These are phyloP conservation scores for Pseudonitzschia multiseries DNA, from an alignment of 108 stramenopile genomes.

Conservation along the genomic window DNA sequence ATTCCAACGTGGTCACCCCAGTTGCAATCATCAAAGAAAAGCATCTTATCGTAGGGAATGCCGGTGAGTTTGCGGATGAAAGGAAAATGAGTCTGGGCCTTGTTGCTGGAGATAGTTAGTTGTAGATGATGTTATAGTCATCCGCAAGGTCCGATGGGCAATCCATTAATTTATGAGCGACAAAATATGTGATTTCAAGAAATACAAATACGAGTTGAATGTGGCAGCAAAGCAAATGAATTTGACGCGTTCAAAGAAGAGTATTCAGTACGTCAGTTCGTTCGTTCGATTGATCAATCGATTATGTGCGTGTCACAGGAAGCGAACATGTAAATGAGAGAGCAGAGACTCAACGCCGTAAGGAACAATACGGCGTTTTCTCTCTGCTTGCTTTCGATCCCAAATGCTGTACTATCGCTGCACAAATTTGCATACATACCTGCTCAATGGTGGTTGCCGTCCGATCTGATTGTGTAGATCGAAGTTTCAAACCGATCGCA, in stretches of 20 bases:
- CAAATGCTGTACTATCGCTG: too few relatives aligned
- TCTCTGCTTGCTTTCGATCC: too few relatives aligned
- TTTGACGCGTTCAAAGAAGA: too few relatives aligned
- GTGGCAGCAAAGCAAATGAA: neutral
- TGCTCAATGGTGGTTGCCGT: constrained; percentile 66
- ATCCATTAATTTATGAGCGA: too few relatives aligned
- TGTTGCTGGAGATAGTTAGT: constrained; percentile 46
- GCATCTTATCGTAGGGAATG: constrained; percentile 86
- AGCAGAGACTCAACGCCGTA: too few relatives aligned
- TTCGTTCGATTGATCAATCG: too few relatives aligned
- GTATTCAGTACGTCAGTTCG: too few relatives aligned
- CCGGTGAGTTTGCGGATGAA: constrained; percentile 70
- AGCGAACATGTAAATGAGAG: too few relatives aligned
- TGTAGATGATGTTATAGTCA: neutral
- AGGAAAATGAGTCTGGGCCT: constrained; percentile 88
- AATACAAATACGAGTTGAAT: neutral
- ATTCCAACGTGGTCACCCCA: constrained; percentile 89
- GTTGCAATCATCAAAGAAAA: constrained; percentile 96
- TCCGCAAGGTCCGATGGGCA: too few relatives aligned
- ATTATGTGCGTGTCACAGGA: too few relatives aligned
- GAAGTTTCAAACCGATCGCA: neutral
- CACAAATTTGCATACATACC: neutral
- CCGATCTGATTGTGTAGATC: constrained; percentile 48
- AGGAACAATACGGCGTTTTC: too few relatives aligned
- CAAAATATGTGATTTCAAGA: too few relatives aligned